Percentiles rank a stretch among this genome's conserved stretches.
These are phyloP conservation scores for Westerdykella aurantiaca DNA, from an alignment of 2,329 filamentous ascomycete genomes.

Conservation along the genomic window DNA sequence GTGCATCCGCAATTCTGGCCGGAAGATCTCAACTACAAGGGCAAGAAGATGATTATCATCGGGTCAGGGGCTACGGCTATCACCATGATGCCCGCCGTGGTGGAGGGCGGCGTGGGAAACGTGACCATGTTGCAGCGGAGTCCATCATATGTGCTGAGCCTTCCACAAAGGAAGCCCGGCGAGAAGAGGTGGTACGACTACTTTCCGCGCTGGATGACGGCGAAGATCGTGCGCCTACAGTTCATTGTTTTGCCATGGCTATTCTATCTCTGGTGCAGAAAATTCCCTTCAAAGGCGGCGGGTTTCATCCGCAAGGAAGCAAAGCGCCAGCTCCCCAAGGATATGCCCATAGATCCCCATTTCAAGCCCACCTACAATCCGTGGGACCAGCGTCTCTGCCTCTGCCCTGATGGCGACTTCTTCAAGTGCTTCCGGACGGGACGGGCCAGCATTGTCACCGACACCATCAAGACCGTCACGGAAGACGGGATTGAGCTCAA, in stretches of 20 bases:
- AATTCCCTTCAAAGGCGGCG: slow-evolving; percentile 49
- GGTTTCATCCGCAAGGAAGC: slow-evolving; percentile 45
- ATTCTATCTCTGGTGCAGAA: slow-evolving; percentile 47
- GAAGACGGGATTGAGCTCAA: slow-evolving; percentile 45
- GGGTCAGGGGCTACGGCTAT: slow-evolving; percentile 75
- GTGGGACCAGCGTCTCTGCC: slow-evolving; percentile 69
- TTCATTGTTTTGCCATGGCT: slow-evolving; percentile 47
- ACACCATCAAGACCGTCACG: slow-evolving; percentile 49
- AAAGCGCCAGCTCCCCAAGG: slow-evolving; percentile 47
- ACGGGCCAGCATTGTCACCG: slow-evolving; percentile 51
- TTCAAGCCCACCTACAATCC: slow-evolving; percentile 46
- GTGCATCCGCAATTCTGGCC: slow-evolving; percentile 76
- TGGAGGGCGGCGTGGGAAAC: slow-evolving; percentile 54
- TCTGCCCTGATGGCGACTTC: slow-evolving; percentile 58
- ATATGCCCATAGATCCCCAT: slow-evolving; percentile 39
- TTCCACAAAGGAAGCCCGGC: slow-evolving; percentile 41
- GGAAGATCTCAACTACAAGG: slow-evolving; percentile 57
- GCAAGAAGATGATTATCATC: slow-evolving; percentile 66
- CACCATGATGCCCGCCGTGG: slow-evolving; percentile 67
- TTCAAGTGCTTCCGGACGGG: slow-evolving; percentile 49
- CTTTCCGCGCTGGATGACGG: slow-evolving; percentile 46
- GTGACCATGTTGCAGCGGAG: slow-evolving; percentile 79
- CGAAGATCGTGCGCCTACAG: slow-evolving; percentile 47
- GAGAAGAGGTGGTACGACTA: slow-evolving; percentile 18
- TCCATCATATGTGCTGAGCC: slow-evolving; percentile 56